Base-by-base conservation (phyloP, 768 basidiomycete genomes). In the Cytidiella melzeri region DNA sequence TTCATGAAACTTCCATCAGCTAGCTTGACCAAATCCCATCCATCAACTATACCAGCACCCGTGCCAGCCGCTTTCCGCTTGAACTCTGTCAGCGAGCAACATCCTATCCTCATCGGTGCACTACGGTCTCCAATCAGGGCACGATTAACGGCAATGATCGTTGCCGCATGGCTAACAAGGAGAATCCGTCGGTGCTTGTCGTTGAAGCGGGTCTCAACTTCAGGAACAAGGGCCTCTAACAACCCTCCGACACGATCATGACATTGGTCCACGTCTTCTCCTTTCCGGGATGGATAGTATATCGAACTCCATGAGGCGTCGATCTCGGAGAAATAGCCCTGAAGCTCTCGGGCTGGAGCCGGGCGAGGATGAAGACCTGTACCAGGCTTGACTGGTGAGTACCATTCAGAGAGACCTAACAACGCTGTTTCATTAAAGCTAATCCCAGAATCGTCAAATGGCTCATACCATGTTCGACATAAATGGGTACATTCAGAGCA, bases 341-440 rank as follows among this genome's bases (percentile, higher is more conserved):
- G 67, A n/a, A 92, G 72, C 11, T 70, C 70, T 1, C 67, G 43
- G 18, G 87, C 81, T 5, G 72, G 66, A 11, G 71, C 73, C 1
- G 89, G 87, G 3, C 87, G 82, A 2, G 89, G 89, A 56, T 90
- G 86, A 6, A 91, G 71, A 26, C 87, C 83, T 2, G 84, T 80
- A 25, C 79, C 75, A 0, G 80, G 78, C 2, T 63, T 63, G 27
- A 81, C 85, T 24, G 83, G 85, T 3, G 83, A 84, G 64, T 82
- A 88, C 89, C 89, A 92, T 64, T 90, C 87, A 3, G 79, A 75
- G 6, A 89, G 61, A 9, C 84, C 84, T 87, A n/a, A 53, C 6
- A 19, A 15, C 37, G 18, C 20, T n/a, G n/a, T n/a, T n/a, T n/a
- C n/a, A n/a, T n/a, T n/a, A n/a, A n/a, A n/a, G n/a, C n/a, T n/a